A percentile compares a stretch with the other conserved stretches of the same genome.
phyloP scores from a whole-genome alignment of 2,329 filamentous ascomycete species.

The Aureobasidium zeae region DNA sequence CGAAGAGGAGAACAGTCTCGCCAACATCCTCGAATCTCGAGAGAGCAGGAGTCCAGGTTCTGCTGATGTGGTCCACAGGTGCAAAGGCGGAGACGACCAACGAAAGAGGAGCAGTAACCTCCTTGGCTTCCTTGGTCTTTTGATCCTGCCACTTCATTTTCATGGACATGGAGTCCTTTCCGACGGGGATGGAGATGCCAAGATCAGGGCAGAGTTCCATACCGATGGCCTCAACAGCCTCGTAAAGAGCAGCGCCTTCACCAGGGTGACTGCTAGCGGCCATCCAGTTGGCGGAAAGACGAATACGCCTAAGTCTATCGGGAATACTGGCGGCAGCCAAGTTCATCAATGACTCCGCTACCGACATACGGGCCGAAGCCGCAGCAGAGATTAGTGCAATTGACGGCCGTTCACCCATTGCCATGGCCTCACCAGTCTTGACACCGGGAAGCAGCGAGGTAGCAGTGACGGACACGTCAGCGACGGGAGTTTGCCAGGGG shows the following conservation, averaged over 20 bases:
- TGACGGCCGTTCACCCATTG: constrained; percentile 87
- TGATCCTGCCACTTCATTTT: constrained; percentile 88
- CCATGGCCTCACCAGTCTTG: constrained; percentile 88
- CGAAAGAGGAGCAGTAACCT: constrained; percentile 86
- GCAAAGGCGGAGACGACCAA: constrained; percentile 86
- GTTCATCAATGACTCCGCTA: constrained; percentile 89
- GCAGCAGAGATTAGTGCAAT: constrained; percentile 82
- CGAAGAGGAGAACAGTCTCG: constrained; percentile 78
- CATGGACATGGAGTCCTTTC: constrained; percentile 98
- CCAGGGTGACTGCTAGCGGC: constrained; percentile 88
- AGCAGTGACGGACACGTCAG: constrained; percentile 86
- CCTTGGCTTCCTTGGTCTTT: constrained; percentile 57
- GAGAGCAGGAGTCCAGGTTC: constrained; percentile 90
- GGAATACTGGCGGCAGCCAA: constrained; percentile 70
- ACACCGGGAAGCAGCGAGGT: constrained; percentile 66
- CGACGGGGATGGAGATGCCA: constrained; percentile 89
- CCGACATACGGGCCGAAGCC: constrained; percentile 91
- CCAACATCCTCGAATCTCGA: constrained; percentile 77
- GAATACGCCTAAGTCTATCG: constrained; percentile 66
- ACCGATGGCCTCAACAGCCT: constrained; percentile 86
- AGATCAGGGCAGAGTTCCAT: constrained; percentile 84
- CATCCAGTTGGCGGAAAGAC: constrained; percentile 98
- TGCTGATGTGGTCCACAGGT: constrained; percentile 68
- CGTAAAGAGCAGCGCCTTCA: constrained; percentile 84
- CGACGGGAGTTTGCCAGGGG: constrained; percentile 88